Percentiles rank a stretch among this genome's conserved stretches.
Conservation (phyloP, 495 filamentous ascomycete species). For the Penicillium malachiteum region DNA sequence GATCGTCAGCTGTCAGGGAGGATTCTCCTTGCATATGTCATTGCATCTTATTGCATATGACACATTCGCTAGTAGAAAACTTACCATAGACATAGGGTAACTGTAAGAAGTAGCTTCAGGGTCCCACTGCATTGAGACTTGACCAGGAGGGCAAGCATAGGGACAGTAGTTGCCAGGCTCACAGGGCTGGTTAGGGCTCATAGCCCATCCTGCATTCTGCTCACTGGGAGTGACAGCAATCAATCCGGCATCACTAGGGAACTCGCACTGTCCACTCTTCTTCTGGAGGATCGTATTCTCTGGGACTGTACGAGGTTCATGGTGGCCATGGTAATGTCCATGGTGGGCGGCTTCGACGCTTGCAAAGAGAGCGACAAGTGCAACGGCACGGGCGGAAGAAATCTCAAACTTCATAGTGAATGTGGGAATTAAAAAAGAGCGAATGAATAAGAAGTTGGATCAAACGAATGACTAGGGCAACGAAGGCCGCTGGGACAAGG, state of each 20-base stretch:
- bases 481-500: slow-evolving; percentile 22
- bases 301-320: slow-evolving; percentile 17
- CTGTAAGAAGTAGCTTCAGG: slow-evolving; percentile 63
- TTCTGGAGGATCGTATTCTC: slow-evolving; percentile 32
- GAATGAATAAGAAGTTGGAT: slow-evolving; percentile 18
- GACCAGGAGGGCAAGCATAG: slow-evolving; percentile 72
- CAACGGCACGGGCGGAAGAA: slow-evolving; percentile 24
- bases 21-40: slow-evolving; percentile 20
- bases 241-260: slow-evolving; percentile 67
- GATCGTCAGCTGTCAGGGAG: slow-evolving; percentile 19
- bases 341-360: slow-evolving; percentile 41
- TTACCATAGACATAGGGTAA: slow-evolving; percentile 74
- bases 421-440: slow-evolving; percentile 7
- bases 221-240: slow-evolving; percentile 63
- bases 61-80: slow-evolving; percentile 26
- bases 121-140: slow-evolving; percentile 81
- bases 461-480: slow-evolving; percentile 27
- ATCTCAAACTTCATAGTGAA: slow-evolving; percentile 39
- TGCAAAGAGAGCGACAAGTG: slow-evolving; percentile 63
- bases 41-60: slow-evolving; percentile 8
- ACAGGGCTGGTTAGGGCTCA: slow-evolving; percentile 76
- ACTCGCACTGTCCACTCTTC: slow-evolving; percentile 56
- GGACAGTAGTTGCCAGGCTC: slow-evolving; percentile 70
- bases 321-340: slow-evolving; percentile 32
- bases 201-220: slow-evolving; percentile 76